phyloP scores from a whole-genome alignment of 2,329 filamentous ascomycete species.

The Verticillium alfalfae region DNA sequence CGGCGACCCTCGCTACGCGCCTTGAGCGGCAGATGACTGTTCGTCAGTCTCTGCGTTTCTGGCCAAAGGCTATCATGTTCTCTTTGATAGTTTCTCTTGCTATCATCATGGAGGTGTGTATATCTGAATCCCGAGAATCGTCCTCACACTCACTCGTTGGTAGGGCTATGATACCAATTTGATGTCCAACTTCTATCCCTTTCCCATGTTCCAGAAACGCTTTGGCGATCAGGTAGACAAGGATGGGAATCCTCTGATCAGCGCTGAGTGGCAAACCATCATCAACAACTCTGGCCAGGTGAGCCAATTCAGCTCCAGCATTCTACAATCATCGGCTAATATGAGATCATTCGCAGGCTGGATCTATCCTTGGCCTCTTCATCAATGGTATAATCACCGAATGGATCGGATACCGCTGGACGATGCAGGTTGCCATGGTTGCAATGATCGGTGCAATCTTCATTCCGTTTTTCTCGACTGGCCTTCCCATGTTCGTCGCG shows the following conservation, averaged over 20 bases:
- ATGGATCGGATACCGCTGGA: constrained; percentile 30
- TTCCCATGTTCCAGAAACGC: constrained; percentile 21
- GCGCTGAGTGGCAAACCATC: constrained; percentile 30
- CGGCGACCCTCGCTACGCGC: background rate
- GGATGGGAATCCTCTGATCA: constrained; percentile 25
- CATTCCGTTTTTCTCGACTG: constrained; percentile 30
- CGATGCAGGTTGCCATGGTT: constrained; percentile 32
- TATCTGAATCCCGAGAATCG: background rate
- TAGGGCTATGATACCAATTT: constrained; percentile 9
- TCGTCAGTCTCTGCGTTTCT: constrained; percentile 8
- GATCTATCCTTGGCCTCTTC: constrained; percentile 39
- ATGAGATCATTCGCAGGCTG: constrained; percentile 12
- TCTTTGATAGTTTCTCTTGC: constrained; percentile 16
- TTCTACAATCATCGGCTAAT: too few relatives aligned
- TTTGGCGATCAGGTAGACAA: constrained; percentile 18
- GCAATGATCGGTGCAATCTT: constrained; percentile 31
- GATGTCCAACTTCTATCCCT: constrained; percentile 17
- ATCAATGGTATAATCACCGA: constrained; percentile 36
- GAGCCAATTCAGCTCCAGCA: background rate
- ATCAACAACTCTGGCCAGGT: constrained; percentile 33
- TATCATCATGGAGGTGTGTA: constrained; percentile 21
- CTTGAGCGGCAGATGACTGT: constrained; percentile 8
- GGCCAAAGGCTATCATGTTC: constrained; percentile 19
- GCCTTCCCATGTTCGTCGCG: constrained; percentile 33
- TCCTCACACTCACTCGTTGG: background rate